Evolutionary conservation across 192 early-diverging fungal species (phyloP), one percentile per base, ranked within the genome.

Genomic region (Coemansia sp.): DNA sequence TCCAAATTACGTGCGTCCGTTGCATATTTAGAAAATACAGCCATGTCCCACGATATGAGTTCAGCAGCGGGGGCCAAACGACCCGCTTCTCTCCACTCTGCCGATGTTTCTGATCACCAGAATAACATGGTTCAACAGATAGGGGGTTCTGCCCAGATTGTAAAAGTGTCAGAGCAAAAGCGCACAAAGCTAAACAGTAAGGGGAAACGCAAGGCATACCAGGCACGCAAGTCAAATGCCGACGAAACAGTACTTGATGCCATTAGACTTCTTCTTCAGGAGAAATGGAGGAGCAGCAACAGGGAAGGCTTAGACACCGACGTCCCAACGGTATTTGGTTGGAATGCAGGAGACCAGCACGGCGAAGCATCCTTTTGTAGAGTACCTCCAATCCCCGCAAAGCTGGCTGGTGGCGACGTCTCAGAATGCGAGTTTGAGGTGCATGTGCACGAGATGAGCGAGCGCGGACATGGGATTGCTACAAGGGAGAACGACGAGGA

Each of bases 401-500:
- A 80, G 67, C 78, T 80, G 39, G 51, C 73, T 6, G 78, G 73
- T 4, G 73, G 54, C 16, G 64, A 51, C 11, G 63, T 45, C 42
- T 42, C 63, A 0, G 73, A 80, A 6, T 80, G 78, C 59, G 67
- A 75, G 47, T 47, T 80, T 32, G 73, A 76, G 1, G 73, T 76
- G 11, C 67, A 72, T 41, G 67, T 80, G 12, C 70, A 80, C 57
- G 78, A 80, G 63, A 40, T 80, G 43, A 76, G 66, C 7, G 78
- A 80, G 65, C 73, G 70, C 26, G 78, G 78, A 10, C 64, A 66
- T 21, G 73, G 78, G 3, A 61, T 80, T 61, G 78, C 78, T 45
- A 76, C 73, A n/a, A 68, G 69, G 46, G 78, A 80, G 61, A 43
- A 69, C 8, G 21, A 56, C 8, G 70, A 63, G 39, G 69, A 74